Evolutionary conservation across 805 yeast species (phyloP).

Genomic region (Monosporozyma unispora): DNA sequence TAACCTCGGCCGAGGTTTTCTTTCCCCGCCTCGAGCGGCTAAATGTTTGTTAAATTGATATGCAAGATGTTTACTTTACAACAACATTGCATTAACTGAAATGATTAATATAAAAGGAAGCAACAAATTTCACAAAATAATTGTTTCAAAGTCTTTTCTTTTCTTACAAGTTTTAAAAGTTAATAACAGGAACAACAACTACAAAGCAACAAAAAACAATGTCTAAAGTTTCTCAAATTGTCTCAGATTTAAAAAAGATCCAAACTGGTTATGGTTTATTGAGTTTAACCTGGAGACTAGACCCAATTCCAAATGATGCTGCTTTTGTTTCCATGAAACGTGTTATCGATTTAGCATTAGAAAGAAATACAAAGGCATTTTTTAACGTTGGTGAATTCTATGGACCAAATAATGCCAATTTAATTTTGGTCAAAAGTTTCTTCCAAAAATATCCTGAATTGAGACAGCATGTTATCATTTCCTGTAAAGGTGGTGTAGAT

Average conservation of each 20-base stretch:
- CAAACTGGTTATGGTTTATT: conserved; percentile 65
- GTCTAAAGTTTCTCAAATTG: conserved; percentile 16
- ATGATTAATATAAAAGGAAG: no score
- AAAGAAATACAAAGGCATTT: conserved; percentile 33
- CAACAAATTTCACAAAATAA: no score
- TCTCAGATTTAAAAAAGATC: conserved; percentile 11
- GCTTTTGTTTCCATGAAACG: conserved; percentile 47
- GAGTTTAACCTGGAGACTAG: conserved; percentile 66
- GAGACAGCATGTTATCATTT: conserved; percentile 46
- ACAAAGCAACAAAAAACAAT: conserved; percentile 4
- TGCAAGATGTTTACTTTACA: no score
- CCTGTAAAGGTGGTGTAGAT: conserved; percentile 59
- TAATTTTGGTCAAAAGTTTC: conserved; percentile 51
- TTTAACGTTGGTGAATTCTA: conserved; percentile 76
- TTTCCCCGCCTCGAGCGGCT: no score
- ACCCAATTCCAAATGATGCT: conserved; percentile 44
- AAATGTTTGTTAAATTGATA: no score
- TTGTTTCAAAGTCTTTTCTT: no score
- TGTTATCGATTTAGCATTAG: conserved; percentile 37
- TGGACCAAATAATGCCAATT: conserved; percentile 46
- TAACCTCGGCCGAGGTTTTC: no score
- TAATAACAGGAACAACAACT: no score
- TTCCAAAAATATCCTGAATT: conserved; percentile 48
- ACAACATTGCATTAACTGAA: no score
- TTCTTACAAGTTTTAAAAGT: no score